Evolutionary conservation across 768 basidiomycete genomes (phyloP), one percentile per base, ranked within the genome.

Genomic region (Chlorophyllum brunneum): DNA sequence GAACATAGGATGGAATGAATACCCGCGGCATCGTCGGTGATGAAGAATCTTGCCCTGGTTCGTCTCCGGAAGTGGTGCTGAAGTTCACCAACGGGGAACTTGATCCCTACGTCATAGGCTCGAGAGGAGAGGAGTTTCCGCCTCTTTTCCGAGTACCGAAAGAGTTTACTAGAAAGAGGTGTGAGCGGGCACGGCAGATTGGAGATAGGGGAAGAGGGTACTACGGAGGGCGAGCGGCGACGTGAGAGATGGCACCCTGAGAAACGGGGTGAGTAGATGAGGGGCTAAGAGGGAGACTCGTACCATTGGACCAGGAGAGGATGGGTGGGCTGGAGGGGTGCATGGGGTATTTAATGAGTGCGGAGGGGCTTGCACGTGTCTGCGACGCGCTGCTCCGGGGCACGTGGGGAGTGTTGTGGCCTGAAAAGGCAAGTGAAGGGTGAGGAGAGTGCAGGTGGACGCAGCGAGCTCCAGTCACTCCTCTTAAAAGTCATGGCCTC

Each of bases 1-100:
- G 41, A 20, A 5, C 9, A 1, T 3, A 4, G 31, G 7, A 29
- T 23, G n/a, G 15, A 7, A 23, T 4, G n/a, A 50, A 31, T 59
- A 83, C 83, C 81, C 55, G 87, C 82, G 22, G 86, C 83, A 63
- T 79, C 82, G 46, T 80, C 76, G 64, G 51, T 46, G 4, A 52
- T 27, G 31, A 46, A 26, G 10, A 44, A 44, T 20, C 29, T 40
- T 11, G 29, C 13, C 18, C 41, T 50, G 11, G 38, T 39, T 23
- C 48, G 40, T 15, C 11, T 15, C 37, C 48, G 26, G 18, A 40
- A 20, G 16, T 40, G 38, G 18, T 33, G 26, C 2, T 40, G 48
- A 10, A 50, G 2, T 5, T 41, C 48, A 3, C 48, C 48, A 6
- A 40, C 38, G 8, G 48, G 48, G 34, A 50, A 50, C 10, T 22